Conservation (phyloP, 768 basidiomycete genomes). For the Tulasnella calospora region DNA sequence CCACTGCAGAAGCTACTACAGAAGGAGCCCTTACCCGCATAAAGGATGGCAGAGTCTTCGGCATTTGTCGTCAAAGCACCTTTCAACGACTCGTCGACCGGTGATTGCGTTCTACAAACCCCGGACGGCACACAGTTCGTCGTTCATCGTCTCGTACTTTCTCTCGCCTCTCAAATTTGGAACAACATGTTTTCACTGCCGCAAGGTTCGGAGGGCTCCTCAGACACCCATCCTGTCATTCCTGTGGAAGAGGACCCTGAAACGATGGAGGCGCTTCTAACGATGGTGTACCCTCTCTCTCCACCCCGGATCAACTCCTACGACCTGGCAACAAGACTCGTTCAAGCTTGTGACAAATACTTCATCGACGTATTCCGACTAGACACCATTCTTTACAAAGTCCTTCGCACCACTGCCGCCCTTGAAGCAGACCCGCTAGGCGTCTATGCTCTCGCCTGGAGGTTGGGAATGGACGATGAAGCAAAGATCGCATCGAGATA, state of each 20-base stretch:
- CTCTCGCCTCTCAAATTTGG: conserved; percentile 56
- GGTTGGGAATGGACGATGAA: neutral
- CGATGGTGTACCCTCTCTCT: conserved; percentile 30
- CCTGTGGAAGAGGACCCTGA: conserved; percentile 27
- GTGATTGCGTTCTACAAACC: conserved; percentile 52
- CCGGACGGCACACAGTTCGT: conserved; percentile 51
- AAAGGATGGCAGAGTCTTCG: neutral
- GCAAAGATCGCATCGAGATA: neutral
- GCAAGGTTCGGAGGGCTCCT: conserved; percentile 25
- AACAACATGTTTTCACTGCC: conserved; percentile 47
- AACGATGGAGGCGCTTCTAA: conserved; percentile 30
- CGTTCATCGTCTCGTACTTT: conserved; percentile 52
- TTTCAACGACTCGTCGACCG: conserved; percentile 25
- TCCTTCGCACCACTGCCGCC: neutral
- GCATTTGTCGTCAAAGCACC: conserved; percentile 1
- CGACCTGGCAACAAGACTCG: neutral
- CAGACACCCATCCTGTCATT: conserved; percentile 18
- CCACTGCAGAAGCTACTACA: neutral
- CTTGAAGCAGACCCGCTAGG: neutral
- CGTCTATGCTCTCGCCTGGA: conserved; percentile 19
- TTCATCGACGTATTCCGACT: conserved; percentile 17
- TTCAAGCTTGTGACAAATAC: conserved; percentile 31
- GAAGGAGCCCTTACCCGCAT: neutral
- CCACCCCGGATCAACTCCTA: neutral
- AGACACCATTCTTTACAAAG: neutral